phyloP scores from a whole-genome alignment of 2,329 filamentous ascomycete species.

The Diaporthe caulivora region DNA sequence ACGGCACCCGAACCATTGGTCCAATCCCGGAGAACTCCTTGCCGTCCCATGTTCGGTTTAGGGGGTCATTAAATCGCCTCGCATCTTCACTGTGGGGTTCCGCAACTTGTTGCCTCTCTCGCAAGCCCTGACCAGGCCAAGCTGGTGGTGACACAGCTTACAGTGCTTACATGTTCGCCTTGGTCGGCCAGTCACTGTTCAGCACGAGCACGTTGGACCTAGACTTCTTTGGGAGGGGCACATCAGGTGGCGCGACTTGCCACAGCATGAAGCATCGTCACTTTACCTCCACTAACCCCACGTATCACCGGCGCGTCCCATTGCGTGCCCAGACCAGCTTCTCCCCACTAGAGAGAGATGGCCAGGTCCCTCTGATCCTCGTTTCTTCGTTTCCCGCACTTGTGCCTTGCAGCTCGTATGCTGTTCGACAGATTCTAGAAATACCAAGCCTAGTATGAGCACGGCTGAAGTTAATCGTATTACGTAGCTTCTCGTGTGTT shows the following conservation, averaged over 20 bases:
- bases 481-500: constrained; percentile 22
- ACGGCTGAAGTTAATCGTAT: constrained; percentile 23
- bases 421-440: constrained; percentile 34
- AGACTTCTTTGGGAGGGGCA: constrained; percentile 30
- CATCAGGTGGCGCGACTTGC: constrained; percentile 21
- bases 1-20: not conserved
- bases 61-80: not conserved
- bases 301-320: constrained; percentile 31
- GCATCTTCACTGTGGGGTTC: not conserved
- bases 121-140: not conserved
- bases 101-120: constrained; percentile 18
- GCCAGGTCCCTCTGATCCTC: not conserved
- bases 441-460: constrained; percentile 7
- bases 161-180: constrained; percentile 38
- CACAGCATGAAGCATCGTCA: constrained; percentile 33
- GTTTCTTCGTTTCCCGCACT: constrained; percentile 16
- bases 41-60: not conserved
- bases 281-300: constrained; percentile 30
- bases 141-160: constrained; percentile 34
- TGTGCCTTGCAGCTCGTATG: constrained; percentile 41
- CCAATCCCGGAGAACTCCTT: not conserved
- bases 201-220: constrained; percentile 25
- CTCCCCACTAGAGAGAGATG: constrained; percentile 11
- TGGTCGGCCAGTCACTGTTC: constrained; percentile 26
- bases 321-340: constrained; percentile 24